Conservation (phyloP, 495 filamentous ascomycete species). For the Trichocladium uniseriatum region DNA sequence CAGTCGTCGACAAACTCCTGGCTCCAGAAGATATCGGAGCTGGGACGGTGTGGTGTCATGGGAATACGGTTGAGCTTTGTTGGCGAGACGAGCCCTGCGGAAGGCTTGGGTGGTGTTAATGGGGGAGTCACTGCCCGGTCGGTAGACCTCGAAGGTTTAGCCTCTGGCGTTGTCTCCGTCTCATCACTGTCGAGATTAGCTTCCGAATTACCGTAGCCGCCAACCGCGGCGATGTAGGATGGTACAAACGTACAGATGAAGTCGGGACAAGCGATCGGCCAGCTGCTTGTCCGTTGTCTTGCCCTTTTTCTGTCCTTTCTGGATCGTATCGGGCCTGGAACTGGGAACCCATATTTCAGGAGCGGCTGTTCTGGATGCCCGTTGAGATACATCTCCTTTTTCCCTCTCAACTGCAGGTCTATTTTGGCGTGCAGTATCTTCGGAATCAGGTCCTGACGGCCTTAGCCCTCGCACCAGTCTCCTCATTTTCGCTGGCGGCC, state of each 20-base stretch:
- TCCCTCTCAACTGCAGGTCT: background rate
- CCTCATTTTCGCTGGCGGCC: conserved; percentile 4
- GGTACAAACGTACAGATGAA: conserved; percentile 14
- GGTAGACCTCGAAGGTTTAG: too few relatives aligned
- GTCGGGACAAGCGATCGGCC: conserved; percentile 16
- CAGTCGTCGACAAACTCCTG: conserved; percentile 66
- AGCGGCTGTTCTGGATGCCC: background rate
- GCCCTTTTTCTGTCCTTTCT: background rate
- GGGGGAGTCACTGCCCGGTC: too few relatives aligned
- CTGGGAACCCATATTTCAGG: background rate
- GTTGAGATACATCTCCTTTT: background rate
- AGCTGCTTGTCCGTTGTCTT: conserved; percentile 12
- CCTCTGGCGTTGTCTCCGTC: background rate
- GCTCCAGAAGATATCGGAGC: conserved; percentile 73
- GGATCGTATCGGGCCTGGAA: background rate
- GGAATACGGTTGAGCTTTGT: conserved; percentile 33
- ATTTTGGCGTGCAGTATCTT: background rate
- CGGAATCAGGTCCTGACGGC: background rate
- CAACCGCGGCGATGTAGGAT: background rate
- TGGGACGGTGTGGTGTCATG: conserved; percentile 47
- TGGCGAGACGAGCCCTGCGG: conserved; percentile 25
- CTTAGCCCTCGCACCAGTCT: background rate
- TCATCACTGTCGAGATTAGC: conserved; percentile 3
- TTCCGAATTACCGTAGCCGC: too few relatives aligned
- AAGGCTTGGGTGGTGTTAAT: conserved; percentile 25